These are phyloP conservation scores for Torulaspora maleeae DNA, from an alignment of 805 yeast genomes.

Conservation along the genomic window DNA sequence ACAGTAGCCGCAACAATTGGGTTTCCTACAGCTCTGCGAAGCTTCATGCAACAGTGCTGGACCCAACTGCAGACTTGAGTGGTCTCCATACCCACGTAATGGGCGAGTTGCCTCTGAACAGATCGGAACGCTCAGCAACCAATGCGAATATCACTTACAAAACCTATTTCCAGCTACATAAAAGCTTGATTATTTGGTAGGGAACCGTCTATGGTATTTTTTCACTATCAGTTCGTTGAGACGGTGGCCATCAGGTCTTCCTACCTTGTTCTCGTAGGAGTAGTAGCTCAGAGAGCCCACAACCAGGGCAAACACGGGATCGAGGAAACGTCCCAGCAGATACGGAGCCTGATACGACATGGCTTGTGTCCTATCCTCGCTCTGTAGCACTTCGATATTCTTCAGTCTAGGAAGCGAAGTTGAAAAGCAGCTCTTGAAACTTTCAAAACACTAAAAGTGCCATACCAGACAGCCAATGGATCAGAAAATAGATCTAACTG, in stretches of 20 bases:
- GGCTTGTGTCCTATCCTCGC: background rate
- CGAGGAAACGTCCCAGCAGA: constrained; percentile 41
- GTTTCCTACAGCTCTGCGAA: too few species aligned
- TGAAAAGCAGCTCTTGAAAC: background rate
- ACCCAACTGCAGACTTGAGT: too few species aligned
- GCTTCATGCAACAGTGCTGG: too few species aligned
- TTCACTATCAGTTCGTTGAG: constrained; percentile 46
- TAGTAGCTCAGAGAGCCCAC: constrained; percentile 63
- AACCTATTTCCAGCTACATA: too few species aligned
- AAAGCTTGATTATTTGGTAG: background rate
- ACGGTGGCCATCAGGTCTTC: constrained; percentile 55
- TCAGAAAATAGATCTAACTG: background rate
- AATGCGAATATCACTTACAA: too few species aligned
- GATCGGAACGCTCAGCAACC: too few species aligned
- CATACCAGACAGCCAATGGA: background rate
- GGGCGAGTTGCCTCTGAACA: too few species aligned
- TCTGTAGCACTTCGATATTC: background rate
- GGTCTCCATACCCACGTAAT: too few species aligned
- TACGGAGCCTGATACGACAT: constrained; percentile 17
- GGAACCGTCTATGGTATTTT: constrained; percentile 1
- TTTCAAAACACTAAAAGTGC: background rate
- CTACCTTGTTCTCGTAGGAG: constrained; percentile 54
- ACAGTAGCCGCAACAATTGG: too few species aligned
- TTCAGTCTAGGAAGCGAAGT: background rate
- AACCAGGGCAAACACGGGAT: constrained; percentile 59